A percentile compares a stretch with the other conserved stretches of the same genome.
These are phyloP conservation scores for Yamadazyma kanchanaburiensis DNA, from an alignment of 1,139 yeast genomes.

Conservation along the genomic window DNA sequence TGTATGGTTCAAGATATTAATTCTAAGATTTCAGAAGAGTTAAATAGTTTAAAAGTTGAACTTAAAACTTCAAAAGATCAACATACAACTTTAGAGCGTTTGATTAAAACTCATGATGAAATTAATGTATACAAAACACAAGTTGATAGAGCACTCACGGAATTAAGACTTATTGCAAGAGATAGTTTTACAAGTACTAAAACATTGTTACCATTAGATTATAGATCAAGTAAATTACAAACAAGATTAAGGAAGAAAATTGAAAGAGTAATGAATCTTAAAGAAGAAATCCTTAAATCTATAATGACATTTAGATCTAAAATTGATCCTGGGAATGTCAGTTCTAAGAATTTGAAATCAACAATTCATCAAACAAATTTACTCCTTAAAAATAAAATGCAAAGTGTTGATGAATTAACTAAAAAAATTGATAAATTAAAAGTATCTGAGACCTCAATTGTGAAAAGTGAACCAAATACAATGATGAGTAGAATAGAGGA, in stretches of 20 bases:
- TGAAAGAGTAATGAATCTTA: slow-evolving; percentile 13
- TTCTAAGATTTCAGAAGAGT: neutral
- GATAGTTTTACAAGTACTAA: neutral
- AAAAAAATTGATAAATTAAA: neutral
- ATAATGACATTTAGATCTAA: slow-evolving; percentile 27
- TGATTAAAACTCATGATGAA: slow-evolving; percentile 2
- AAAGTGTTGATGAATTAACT: slow-evolving; percentile 12
- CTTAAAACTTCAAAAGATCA: neutral
- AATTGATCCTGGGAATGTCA: slow-evolving; percentile 10
- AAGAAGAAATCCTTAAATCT: slow-evolving; percentile 16
- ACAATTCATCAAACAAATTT: slow-evolving; percentile 21
- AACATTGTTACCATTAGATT: slow-evolving; percentile 20
- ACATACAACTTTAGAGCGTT: neutral
- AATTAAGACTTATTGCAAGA: slow-evolving; percentile 5
- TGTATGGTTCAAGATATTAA: slow-evolving; percentile 9
- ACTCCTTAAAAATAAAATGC: slow-evolving; percentile 13
- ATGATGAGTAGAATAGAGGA: too few species aligned
- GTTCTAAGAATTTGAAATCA: slow-evolving; percentile 19
- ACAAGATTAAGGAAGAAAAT: slow-evolving; percentile 18
- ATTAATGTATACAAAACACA: slow-evolving; percentile 7
- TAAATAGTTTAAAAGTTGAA: neutral
- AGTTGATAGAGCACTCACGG: slow-evolving; percentile 9
- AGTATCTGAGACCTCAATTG: too few species aligned
- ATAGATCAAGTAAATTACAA: slow-evolving; percentile 17
- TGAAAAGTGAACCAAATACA: too few species aligned